Conservation (phyloP, 2,329 filamentous ascomycete species). For the Calonectria pteridis region DNA sequence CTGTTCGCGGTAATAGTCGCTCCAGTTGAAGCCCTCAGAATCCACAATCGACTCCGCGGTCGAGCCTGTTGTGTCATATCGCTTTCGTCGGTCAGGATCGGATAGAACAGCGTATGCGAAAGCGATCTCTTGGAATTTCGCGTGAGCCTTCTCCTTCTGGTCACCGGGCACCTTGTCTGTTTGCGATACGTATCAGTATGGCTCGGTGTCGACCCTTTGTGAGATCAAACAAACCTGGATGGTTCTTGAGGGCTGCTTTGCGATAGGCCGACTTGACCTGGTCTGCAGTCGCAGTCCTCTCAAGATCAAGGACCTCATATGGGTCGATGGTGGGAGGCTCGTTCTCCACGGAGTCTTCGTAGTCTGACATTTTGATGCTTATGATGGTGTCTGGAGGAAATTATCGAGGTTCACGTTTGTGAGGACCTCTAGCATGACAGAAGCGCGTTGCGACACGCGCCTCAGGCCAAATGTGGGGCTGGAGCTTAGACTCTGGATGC, state of each 20-base stretch:
- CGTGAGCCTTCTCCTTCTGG: conserved; percentile 79
- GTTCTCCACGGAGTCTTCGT: conserved; percentile 66
- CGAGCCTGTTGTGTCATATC: conserved; percentile 91
- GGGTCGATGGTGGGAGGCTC: conserved; percentile 77
- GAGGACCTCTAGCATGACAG: not conserved
- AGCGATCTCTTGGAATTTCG: conserved; percentile 88
- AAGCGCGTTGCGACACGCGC: conserved; percentile 42
- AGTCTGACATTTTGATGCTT: conserved; percentile 56
- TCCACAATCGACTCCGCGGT: conserved; percentile 86
- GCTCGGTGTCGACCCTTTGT: not conserved
- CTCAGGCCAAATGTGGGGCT: conserved; percentile 32
- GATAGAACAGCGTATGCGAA: conserved; percentile 96
- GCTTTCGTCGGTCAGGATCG: conserved; percentile 81
- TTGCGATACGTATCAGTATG: conserved; percentile 31
- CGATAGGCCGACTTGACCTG: conserved; percentile 93
- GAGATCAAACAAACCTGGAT: conserved; percentile 74
- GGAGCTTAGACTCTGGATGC: conserved; percentile 29
- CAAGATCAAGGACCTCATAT: conserved; percentile 82
- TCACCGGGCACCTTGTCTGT: conserved; percentile 81
- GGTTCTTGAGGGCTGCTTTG: conserved; percentile 87
- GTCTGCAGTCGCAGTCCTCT: conserved; percentile 77
- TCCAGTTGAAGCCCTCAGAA: conserved; percentile 88
- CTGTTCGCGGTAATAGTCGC: conserved; percentile 87
- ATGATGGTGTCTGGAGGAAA: conserved; percentile 24
- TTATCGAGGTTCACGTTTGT: conserved; percentile 5